Percentiles rank a stretch among this genome's conserved stretches.
Conservation (phyloP, 2,329 filamentous ascomycete species). For the Colletotrichum higginsianum region DNA sequence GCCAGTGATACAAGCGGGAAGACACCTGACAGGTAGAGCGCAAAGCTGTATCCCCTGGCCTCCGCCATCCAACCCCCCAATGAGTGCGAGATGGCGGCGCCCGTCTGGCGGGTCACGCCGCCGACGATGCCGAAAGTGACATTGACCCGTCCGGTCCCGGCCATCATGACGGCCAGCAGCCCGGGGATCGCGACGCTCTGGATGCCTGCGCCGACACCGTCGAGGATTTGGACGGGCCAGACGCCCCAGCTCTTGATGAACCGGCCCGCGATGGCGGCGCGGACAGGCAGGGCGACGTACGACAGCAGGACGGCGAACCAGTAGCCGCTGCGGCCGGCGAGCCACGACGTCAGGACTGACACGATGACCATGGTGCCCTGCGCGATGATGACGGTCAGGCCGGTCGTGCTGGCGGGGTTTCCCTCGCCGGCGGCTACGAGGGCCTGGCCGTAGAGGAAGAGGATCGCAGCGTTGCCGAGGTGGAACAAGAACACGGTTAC, state of each 20-base stretch:
- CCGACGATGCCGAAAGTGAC: constrained; percentile 30
- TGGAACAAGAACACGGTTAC: constrained; percentile 29
- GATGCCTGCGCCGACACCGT: constrained; percentile 34
- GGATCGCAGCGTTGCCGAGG: constrained; percentile 36
- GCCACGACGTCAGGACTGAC: constrained; percentile 29
- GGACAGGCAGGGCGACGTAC: constrained; percentile 19
- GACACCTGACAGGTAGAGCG: constrained; percentile 28
- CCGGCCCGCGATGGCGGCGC: constrained; percentile 28
- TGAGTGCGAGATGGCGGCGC: constrained; percentile 29
- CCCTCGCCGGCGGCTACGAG: constrained; percentile 33
- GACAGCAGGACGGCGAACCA: constrained; percentile 25
- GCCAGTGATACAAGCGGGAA: constrained; percentile 33
- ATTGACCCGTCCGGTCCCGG: constrained; percentile 27
- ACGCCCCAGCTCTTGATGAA: constrained; percentile 28
- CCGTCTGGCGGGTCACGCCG: constrained; percentile 34
- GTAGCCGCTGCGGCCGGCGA: constrained; percentile 24
- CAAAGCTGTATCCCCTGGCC: constrained; percentile 28
- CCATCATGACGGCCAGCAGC: constrained; percentile 32
- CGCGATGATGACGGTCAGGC: constrained; percentile 32
- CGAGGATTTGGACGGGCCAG: constrained; percentile 36
- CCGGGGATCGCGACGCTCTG: constrained; percentile 37
- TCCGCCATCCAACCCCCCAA: constrained; percentile 34
- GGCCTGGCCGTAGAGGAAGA: constrained; percentile 31
- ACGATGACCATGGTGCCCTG: constrained; percentile 36
- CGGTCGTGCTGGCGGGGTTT: constrained; percentile 32